Evolutionary conservation across 352 stramenopile species (phyloP).

Genomic region (Phytophthora pistaciae): DNA sequence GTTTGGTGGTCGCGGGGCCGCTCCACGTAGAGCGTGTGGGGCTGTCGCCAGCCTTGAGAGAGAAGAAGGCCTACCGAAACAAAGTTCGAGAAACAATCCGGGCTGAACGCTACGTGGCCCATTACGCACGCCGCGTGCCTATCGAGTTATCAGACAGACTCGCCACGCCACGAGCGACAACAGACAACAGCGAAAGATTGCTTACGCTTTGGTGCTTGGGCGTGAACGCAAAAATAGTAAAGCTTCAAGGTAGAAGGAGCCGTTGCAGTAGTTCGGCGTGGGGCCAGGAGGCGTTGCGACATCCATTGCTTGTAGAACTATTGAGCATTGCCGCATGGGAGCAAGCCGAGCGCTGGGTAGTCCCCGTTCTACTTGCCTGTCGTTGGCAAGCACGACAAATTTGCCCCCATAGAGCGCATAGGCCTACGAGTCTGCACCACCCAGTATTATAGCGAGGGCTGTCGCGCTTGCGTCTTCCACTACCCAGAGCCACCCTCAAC

Average conservation of each 20-base stretch:
- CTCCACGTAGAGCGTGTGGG: background rate
- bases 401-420: background rate
- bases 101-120: slow-evolving; percentile 35
- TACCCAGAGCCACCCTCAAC: slow-evolving; percentile 19
- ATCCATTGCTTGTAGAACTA: slow-evolving; percentile 13
- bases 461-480: slow-evolving; percentile 20
- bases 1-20: slow-evolving; percentile 18
- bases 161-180: slow-evolving; percentile 1
- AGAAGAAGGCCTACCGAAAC: background rate
- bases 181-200: background rate
- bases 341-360: slow-evolving; percentile 5
- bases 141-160: slow-evolving; percentile 26
- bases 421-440: slow-evolving; percentile 4
- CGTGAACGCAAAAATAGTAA: slow-evolving; percentile 5
- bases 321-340: slow-evolving; percentile 14
- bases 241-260: slow-evolving; percentile 7
- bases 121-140: slow-evolving; percentile 26
- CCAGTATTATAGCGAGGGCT: slow-evolving; percentile 13
- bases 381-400: slow-evolving; percentile 1
- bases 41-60: background rate
- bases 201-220: background rate
- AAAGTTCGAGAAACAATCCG: slow-evolving; percentile 17
- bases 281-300: slow-evolving; percentile 19
- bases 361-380: background rate
- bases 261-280: slow-evolving; percentile 12